phyloP scores from a whole-genome alignment of 2,329 filamentous ascomycete genomes.

The Botryotinia narcissicola region DNA sequence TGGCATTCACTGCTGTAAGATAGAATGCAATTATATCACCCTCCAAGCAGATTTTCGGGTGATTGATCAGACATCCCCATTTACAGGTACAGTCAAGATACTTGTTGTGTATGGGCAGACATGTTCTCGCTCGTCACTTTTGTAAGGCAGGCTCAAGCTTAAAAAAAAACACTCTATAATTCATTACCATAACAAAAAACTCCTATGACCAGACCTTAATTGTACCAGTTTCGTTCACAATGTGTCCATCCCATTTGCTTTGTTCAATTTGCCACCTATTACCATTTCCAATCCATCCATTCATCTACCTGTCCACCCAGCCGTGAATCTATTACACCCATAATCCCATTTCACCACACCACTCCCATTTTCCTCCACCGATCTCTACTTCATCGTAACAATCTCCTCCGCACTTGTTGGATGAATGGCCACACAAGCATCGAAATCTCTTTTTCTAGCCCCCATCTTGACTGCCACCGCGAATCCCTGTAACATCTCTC shows the following conservation, averaged over 20 bases:
- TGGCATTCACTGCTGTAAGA: neutral
- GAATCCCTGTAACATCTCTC: slow-evolving; percentile 76
- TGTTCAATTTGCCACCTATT: neutral
- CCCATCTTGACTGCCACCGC: slow-evolving; percentile 78
- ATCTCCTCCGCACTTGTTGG: slow-evolving; percentile 75
- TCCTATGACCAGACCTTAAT: neutral
- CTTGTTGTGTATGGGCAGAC: neutral
- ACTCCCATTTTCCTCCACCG: neutral
- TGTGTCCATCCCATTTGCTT: neutral
- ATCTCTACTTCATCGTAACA: slow-evolving; percentile 43
- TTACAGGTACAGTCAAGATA: neutral
- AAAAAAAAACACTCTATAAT: neutral
- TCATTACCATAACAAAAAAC: neutral
- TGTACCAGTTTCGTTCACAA: neutral
- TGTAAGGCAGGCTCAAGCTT: neutral
- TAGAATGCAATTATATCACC: neutral
- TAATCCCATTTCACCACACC: neutral
- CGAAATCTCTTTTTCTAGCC: slow-evolving; percentile 73
- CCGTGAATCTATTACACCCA: neutral
- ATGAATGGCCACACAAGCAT: slow-evolving; percentile 73
- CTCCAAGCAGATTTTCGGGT: neutral
- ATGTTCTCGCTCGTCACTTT: neutral
- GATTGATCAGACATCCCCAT: neutral
- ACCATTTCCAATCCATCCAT: neutral
- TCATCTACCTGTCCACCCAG: neutral